Base-by-base conservation (phyloP, 2,329 filamentous ascomycete species). In the Tympanopsis confertula region DNA sequence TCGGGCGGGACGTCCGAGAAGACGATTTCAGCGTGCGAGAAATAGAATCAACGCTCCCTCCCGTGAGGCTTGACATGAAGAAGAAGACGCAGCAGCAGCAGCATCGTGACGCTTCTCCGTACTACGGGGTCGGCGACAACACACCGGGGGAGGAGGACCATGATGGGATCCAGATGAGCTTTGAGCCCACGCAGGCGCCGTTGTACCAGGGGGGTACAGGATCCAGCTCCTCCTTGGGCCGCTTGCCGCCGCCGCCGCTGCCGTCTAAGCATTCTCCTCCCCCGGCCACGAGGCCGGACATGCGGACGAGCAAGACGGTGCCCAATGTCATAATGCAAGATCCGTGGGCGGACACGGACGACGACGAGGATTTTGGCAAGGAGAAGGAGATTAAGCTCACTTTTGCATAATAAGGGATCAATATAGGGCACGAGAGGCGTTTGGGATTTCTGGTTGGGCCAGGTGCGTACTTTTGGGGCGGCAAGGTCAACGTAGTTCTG, bases 21-120 rank as follows among this genome's bases (percentile, higher is more conserved):
- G 48, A 58, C 17, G 38, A 70, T 39, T 47, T 78, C 35, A 67
- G 74, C 55, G 77, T 93, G 45, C 81, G 78, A 52, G 85, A 96
- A 60, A 74, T 95, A 41, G 74, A 91, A 57, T 87, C 83, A 36
- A 95, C 88, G 2, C 64, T 95, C 18, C 88, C 89, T 35, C 86
- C 88, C 0, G 93, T 95, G 72, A 91, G 86, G 55, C 71, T 95
- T 40, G 74, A 82, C 42, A 49, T 80, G 20, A 57, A 42, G 39
- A 19, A 7, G 22, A n/a, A 7, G 22, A 10, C 22, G 22, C 7
- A 7, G n/a, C 58, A 1, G 44, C 55, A 1, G 54, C 61, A 26
- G 22, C 22, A 26, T 7, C 22, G 22, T 7, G 17, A 22, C 33
- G 39, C 38, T 24, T 39, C 40, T 35, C 37, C 35, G 4, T 32